Percentiles rank a stretch among this genome's conserved stretches.
Evolutionary conservation across 2,329 filamentous ascomycete species (phyloP).

Genomic region (Talaromyces pinophilus): DNA sequence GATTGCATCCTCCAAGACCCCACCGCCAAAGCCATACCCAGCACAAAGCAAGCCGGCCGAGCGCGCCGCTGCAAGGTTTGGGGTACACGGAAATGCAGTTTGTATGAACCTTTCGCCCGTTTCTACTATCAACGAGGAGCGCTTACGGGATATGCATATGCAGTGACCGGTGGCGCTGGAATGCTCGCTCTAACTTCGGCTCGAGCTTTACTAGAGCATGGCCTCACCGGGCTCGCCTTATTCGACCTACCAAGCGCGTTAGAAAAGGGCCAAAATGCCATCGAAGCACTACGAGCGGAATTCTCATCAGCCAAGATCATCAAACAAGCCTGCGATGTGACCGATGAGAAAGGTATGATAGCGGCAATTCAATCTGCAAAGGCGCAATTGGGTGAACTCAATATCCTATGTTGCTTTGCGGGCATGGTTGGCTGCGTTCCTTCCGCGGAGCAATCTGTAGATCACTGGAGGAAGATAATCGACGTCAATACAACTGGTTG

Average conservation of each 20-base stretch:
- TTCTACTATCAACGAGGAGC: background rate
- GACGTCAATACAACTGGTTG: constrained; percentile 72
- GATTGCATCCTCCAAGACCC: constrained; percentile 29
- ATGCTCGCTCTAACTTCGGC: constrained; percentile 61
- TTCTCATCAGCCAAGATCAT: constrained; percentile 59
- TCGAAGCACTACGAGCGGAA: constrained; percentile 51
- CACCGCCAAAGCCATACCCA: constrained; percentile 30
- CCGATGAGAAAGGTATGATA: constrained; percentile 46
- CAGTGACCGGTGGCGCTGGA: constrained; percentile 67
- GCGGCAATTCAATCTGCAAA: constrained; percentile 26
- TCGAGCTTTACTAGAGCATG: constrained; percentile 68
- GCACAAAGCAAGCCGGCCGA: constrained; percentile 28
- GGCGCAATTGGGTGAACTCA: constrained; percentile 51
- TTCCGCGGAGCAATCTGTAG: constrained; percentile 60
- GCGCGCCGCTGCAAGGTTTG: constrained; percentile 34
- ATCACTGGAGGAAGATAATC: constrained; percentile 63
- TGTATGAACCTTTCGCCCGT: constrained; percentile 25
- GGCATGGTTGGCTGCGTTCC: constrained; percentile 66
- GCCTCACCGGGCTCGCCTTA: constrained; percentile 59
- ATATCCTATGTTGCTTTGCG: constrained; percentile 65
- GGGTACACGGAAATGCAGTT: constrained; percentile 35
- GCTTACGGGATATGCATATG: constrained; percentile 6
- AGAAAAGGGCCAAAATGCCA: constrained; percentile 40
- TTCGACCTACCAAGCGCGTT: constrained; percentile 58
- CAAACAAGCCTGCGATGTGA: constrained; percentile 60